Base-by-base conservation (phyloP, 2,329 filamentous ascomycete genomes). In the Cladosporium sp. region DNA sequence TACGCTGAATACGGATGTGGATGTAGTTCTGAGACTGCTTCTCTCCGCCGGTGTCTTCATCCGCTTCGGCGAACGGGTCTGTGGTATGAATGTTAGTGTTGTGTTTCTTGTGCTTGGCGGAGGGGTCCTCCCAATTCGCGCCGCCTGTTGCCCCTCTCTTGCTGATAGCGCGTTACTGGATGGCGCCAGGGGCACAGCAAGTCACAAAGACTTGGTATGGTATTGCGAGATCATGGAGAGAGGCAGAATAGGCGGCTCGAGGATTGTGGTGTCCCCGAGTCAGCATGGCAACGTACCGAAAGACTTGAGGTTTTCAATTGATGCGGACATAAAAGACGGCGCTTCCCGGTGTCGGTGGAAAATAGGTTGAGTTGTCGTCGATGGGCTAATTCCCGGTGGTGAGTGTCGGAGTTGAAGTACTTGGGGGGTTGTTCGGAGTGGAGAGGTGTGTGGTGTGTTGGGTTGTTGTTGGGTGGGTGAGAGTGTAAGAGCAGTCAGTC, bases 41-140 rank as follows among this genome's bases (percentile, higher is more conserved):
- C 72, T 84, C 86, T 78, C 95, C 88, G 80, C 90, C 91, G 74
- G 86, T 90, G 75, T 95, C 91, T 85, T 96, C 92, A 88, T 96
- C 93, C 84, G 91, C 93, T 88, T 97, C 93, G 86, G 93, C 93
- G 89, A 98, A 98, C 86, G 93, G 93, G 86, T 98, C 93, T 96
- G 53, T 52, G 50, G 54, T 25, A 53, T 19, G 43, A 25, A 22
- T 43, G 35, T 29, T 8, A 13, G 33, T 36, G 25, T 29, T 50
- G 38, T 35, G 22, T 3, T 40, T 15, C 25, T 32, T 40, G 27
- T 9, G 36, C 20, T 49, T 35, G n/a, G 22, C 15, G 15, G 27
- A n/a, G 16, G 29, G 20, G 19, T n/a, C n/a, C n/a, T 29, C 29
- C 30, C 38, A 19, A 27, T 18, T 47, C 29, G 38, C 38, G 38